Evolutionary conservation across 2,329 filamentous ascomycete genomes (phyloP).

Genomic region (Fusarium coicis): DNA sequence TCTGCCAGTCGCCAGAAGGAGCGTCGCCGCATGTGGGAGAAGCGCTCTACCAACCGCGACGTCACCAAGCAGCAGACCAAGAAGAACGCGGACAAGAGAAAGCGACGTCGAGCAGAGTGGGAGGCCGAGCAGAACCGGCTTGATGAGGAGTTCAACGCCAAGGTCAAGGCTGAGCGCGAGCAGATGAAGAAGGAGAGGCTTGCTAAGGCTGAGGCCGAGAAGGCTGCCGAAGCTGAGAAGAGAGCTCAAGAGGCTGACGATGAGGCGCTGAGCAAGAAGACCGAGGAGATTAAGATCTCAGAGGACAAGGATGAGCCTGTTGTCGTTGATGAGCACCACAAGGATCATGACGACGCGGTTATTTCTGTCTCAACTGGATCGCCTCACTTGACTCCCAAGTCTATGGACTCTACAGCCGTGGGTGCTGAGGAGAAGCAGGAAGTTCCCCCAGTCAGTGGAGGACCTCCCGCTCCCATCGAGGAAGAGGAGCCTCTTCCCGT

Average conservation of each 20-base stretch:
- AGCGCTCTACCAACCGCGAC: conserved; percentile 56
- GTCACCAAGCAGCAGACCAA: conserved; percentile 55
- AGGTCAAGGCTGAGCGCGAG: conserved; percentile 28
- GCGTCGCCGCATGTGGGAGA: conserved; percentile 61
- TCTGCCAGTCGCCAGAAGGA: conserved; percentile 58
- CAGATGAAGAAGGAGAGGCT: conserved; percentile 34
- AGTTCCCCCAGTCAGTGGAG: conserved; percentile 45
- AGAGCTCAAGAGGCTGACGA: conserved; percentile 29
- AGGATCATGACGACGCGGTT: conserved; percentile 39
- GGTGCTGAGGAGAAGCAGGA: conserved; percentile 48
- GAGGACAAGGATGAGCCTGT: conserved; percentile 21
- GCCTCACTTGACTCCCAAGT: conserved; percentile 48
- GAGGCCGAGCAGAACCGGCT: conserved; percentile 43
- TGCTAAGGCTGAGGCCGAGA: conserved; percentile 24
- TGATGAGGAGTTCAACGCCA: conserved; percentile 46
- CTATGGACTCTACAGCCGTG: conserved; percentile 41
- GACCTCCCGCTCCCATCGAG: conserved; percentile 38
- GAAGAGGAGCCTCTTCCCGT: conserved; percentile 29
- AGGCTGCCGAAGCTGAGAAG: conserved; percentile 34
- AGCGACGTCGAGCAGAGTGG: conserved; percentile 43
- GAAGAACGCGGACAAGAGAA: conserved; percentile 52
- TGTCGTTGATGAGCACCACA: conserved; percentile 20
- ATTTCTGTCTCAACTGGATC: conserved; percentile 48
- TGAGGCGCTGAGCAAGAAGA: conserved; percentile 38
- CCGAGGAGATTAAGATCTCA: conserved; percentile 19